A percentile compares a stretch with the other conserved stretches of the same genome.
These are phyloP conservation scores for Digitaria exilis DNA, from an alignment of 202 grass and related monocot genomes.

Conservation along the genomic window DNA sequence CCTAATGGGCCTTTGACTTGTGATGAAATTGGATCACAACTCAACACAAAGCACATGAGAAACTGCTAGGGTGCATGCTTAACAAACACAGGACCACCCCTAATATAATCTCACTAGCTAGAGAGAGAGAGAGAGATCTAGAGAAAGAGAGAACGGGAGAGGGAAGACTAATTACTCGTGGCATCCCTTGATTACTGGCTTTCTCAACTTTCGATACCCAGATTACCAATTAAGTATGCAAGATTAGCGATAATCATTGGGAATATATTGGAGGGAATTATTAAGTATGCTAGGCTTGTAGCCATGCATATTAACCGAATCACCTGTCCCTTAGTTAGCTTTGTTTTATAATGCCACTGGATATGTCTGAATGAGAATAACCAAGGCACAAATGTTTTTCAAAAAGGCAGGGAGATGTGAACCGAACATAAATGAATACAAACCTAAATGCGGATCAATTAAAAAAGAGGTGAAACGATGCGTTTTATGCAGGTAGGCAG, in stretches of 20 bases:
- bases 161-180: background rate
- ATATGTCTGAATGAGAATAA: conserved; percentile 12
- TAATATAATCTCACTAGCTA: background rate
- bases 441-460: conserved; percentile 24
- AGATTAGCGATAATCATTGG: conserved; percentile 46
- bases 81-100: conserved; percentile 19
- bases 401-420: background rate
- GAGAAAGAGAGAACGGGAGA: background rate
- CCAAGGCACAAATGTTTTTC: conserved; percentile 1
- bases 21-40: no score
- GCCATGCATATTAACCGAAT: conserved; percentile 51
- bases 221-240: conserved; percentile 31
- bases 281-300: conserved; percentile 41
- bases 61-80: conserved; percentile 18
- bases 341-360: conserved; percentile 29
- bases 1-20: no score
- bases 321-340: conserved; percentile 8
- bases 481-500: conserved; percentile 18
- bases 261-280: conserved; percentile 50
- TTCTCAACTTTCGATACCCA: conserved; percentile 47
- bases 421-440: conserved; percentile 31
- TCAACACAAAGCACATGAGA: conserved; percentile 12
- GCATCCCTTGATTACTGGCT: conserved; percentile 53
- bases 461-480: background rate
- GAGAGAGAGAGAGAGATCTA: background rate